These are phyloP conservation scores for Ramularia collo-cygni DNA, from an alignment of 2,329 filamentous ascomycete species.

Conservation along the genomic window DNA sequence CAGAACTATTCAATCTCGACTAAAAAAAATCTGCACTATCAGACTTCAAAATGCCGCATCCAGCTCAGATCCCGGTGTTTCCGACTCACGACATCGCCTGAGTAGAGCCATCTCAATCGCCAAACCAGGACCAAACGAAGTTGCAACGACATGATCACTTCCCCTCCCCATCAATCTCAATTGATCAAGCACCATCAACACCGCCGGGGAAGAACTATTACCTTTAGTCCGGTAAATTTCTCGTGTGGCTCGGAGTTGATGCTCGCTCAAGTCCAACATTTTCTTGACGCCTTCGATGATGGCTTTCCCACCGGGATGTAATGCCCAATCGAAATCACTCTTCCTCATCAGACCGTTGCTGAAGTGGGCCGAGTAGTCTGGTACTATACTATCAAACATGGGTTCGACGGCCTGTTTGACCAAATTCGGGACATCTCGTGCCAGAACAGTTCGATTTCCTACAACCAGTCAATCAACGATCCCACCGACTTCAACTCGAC, in stretches of 20 bases:
- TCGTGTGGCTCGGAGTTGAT: conserved; percentile 64
- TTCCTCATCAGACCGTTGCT: too few species aligned
- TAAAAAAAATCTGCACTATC: too few species aligned
- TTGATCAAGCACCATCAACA: conserved; percentile 60
- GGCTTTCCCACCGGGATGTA: conserved; percentile 63
- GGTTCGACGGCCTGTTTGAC: conserved; percentile 3
- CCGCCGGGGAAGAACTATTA: conserved; percentile 61
- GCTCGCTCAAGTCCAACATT: conserved; percentile 50
- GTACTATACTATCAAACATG: conserved; percentile 6
- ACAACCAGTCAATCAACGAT: too few species aligned
- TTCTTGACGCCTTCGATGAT: conserved; percentile 59
- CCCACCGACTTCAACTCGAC: too few species aligned
- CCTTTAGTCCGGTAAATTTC: conserved; percentile 62
- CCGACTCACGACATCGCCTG: background rate
- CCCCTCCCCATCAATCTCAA: conserved; percentile 40
- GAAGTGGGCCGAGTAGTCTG: background rate
- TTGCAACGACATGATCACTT: conserved; percentile 57
- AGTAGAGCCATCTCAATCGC: conserved; percentile 22
- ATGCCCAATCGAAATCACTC: conserved; percentile 61
- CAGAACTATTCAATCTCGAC: too few species aligned
- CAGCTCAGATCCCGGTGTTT: too few species aligned
- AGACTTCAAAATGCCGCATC: too few species aligned
- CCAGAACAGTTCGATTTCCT: conserved; percentile 8
- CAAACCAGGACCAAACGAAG: conserved; percentile 65
- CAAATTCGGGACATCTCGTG: conserved; percentile 21